These are phyloP conservation scores for Pleoardoris graminearum DNA, from an alignment of 2,329 filamentous ascomycete genomes.

Conservation along the genomic window DNA sequence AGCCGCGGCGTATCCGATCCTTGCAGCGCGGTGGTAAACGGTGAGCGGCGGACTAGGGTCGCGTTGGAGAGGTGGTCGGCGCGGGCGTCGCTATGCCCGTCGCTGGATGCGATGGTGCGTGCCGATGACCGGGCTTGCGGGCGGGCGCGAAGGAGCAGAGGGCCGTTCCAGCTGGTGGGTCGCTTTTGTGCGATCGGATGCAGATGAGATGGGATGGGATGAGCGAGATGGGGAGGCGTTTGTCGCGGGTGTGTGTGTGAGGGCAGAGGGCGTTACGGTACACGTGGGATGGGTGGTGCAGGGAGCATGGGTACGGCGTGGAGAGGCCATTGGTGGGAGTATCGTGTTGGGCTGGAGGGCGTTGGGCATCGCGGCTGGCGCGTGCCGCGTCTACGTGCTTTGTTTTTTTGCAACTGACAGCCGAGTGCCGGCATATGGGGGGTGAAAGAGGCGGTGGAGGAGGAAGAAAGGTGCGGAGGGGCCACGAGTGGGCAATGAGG, in stretches of 20 bases:
- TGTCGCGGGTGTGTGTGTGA: neutral
- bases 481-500: neutral
- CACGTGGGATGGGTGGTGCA: conserved; percentile 3
- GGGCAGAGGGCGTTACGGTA: neutral
- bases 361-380: neutral
- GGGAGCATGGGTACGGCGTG: neutral
- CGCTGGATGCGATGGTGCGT: neutral
- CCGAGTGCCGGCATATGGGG: neutral
- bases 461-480: neutral
- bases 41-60: neutral
- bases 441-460: neutral
- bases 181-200: neutral
- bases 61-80: neutral
- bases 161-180: neutral
- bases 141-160: neutral
- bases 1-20: neutral
- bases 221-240: neutral
- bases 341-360: neutral
- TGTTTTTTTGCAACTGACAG: neutral
- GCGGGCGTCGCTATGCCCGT: neutral
- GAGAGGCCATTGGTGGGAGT: neutral
- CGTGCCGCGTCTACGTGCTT: conserved; percentile 5
- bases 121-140: conserved; percentile 2
- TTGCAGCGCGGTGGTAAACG: neutral
- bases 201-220: neutral